phyloP scores from a whole-genome alignment of 2,329 filamentous ascomycete species.

The Alternaria hordeiaustralica region DNA sequence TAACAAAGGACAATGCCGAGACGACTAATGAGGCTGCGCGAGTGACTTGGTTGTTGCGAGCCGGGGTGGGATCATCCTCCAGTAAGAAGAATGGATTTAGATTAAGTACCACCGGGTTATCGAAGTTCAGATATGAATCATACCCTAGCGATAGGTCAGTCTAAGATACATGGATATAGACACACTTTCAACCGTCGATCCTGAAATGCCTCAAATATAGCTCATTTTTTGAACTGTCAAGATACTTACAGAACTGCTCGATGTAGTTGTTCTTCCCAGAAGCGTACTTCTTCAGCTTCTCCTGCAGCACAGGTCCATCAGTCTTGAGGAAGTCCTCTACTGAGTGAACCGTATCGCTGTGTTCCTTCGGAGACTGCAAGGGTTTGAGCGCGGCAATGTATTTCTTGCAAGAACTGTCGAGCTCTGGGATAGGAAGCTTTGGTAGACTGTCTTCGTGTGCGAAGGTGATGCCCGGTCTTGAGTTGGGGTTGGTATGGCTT shows the following conservation, averaged over 20 bases:
- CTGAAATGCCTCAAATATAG: conserved; percentile 4
- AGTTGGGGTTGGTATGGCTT: conserved; percentile 59
- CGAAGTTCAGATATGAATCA: conserved; percentile 96
- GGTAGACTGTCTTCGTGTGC: conserved; percentile 86
- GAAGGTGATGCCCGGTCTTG: conserved; percentile 81
- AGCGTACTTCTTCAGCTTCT: conserved; percentile 88
- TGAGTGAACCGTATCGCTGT: conserved; percentile 79
- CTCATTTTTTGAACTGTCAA: neutral
- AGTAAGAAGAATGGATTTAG: conserved; percentile 97
- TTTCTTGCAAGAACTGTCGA: conserved; percentile 77
- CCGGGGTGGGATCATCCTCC: conserved; percentile 96
- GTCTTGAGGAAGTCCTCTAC: conserved; percentile 81
- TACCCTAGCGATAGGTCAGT: conserved; percentile 71
- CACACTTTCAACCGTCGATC: conserved; percentile 6
- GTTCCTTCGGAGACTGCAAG: conserved; percentile 80
- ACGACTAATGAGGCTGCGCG: conserved; percentile 89
- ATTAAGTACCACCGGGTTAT: conserved; percentile 96
- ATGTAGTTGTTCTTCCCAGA: conserved; percentile 94
- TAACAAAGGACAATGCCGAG: conserved; percentile 88
- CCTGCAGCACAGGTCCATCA: conserved; percentile 85
- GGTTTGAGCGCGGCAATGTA: conserved; percentile 83
- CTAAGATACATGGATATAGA: conserved; percentile 13
- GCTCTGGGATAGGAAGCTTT: conserved; percentile 89
- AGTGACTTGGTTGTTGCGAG: conserved; percentile 94
- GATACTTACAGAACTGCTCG: conserved; percentile 92